Conservation (phyloP, 1,139 yeast genomes). For the Geotrichum fermentans region DNA sequence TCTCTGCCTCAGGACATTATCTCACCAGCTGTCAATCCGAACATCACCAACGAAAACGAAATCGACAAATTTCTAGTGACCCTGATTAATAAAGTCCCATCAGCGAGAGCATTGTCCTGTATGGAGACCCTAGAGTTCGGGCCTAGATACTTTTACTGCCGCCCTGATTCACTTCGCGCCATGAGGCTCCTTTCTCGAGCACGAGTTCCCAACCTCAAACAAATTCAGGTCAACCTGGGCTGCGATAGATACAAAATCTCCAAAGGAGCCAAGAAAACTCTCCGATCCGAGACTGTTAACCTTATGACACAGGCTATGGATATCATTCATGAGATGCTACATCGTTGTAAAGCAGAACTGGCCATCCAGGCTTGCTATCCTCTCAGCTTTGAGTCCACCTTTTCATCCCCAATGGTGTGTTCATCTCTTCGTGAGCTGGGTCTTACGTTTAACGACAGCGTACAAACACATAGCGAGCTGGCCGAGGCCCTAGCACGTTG, state of each 20-base stretch:
- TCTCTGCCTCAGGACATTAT: conserved; percentile 19
- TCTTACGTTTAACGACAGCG: conserved; percentile 18
- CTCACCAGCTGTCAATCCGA: conserved; percentile 18
- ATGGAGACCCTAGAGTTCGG: conserved; percentile 18
- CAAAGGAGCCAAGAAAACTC: conserved; percentile 14
- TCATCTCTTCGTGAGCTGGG: conserved; percentile 17
- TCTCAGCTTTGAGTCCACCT: conserved; percentile 16
- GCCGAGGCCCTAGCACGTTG: conserved; percentile 16
- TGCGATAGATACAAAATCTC: conserved; percentile 19
- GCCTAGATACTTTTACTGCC: conserved; percentile 17
- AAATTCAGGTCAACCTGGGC: conserved; percentile 18
- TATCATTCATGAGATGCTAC: conserved; percentile 16
- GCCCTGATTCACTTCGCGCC: conserved; percentile 17
- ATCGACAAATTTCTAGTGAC: conserved; percentile 13
- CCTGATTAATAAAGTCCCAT: conserved; percentile 15
- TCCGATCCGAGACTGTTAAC: conserved; percentile 8
- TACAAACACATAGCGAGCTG: conserved; percentile 17
- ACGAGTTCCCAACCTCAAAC: conserved; percentile 16
- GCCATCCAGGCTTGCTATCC: conserved; percentile 20
- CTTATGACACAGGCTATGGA: conserved; percentile 19
- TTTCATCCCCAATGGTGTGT: conserved; percentile 17
- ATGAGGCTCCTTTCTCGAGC: conserved; percentile 17
- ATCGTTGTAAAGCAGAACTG: conserved; percentile 18
- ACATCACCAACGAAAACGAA: conserved; percentile 12
- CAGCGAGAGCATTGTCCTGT: conserved; percentile 16